Conservation (phyloP, 2,329 filamentous ascomycete genomes). For the Aspergillus brunneoviolaceus region DNA sequence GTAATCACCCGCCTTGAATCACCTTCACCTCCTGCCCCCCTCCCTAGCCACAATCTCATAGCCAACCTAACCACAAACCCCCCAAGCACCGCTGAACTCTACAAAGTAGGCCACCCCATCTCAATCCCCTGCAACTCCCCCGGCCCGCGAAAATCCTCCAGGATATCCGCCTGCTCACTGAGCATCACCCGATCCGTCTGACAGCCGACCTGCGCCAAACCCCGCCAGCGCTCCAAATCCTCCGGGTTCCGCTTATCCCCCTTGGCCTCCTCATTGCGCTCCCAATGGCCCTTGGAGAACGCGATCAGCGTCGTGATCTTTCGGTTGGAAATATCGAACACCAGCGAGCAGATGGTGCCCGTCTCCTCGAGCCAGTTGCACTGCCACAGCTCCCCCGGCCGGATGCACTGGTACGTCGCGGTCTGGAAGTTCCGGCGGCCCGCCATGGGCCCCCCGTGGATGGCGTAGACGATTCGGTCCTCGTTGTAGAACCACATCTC, state of each 20-base stretch:
- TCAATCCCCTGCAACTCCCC: slow-evolving; percentile 51
- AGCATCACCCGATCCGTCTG: slow-evolving; percentile 54
- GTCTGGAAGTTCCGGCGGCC: slow-evolving; percentile 56
- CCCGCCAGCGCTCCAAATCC: slow-evolving; percentile 54
- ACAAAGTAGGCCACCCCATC: slow-evolving; percentile 38
- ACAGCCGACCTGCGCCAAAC: slow-evolving; percentile 52
- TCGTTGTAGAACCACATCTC: slow-evolving; percentile 62
- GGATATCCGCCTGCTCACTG: slow-evolving; percentile 54
- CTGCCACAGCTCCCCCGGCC: slow-evolving; percentile 60
- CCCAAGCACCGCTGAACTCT: background rate
- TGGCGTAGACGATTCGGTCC: slow-evolving; percentile 56
- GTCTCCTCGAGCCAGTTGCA: slow-evolving; percentile 63
- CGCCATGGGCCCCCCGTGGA: slow-evolving; percentile 61
- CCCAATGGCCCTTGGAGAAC: slow-evolving; percentile 60
- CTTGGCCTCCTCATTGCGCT: slow-evolving; percentile 50
- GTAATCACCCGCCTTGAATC: too few species aligned
- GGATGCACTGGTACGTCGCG: slow-evolving; percentile 58
- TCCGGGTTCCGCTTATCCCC: slow-evolving; percentile 56
- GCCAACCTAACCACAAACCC: background rate
- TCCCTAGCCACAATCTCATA: background rate
- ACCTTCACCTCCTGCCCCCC: background rate
- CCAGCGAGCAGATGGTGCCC: slow-evolving; percentile 56
- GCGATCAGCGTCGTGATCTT: slow-evolving; percentile 54
- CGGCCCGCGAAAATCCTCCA: slow-evolving; percentile 52
- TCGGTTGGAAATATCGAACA: slow-evolving; percentile 54